These are phyloP conservation scores for Colletotrichum sp. DNA, from an alignment of 2,329 filamentous ascomycete genomes.

Conservation along the genomic window DNA sequence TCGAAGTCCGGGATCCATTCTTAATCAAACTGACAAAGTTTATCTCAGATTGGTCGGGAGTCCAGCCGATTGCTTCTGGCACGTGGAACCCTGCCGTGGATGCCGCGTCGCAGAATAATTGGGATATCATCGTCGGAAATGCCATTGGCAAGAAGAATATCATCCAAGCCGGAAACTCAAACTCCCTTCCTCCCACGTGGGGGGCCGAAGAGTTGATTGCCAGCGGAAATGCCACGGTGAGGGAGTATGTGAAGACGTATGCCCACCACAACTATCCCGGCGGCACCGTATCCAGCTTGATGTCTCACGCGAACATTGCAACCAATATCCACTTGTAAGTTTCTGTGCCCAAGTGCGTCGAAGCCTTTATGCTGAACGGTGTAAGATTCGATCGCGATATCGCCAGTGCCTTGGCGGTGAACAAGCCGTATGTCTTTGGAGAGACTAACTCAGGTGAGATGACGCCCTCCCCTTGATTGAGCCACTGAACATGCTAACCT, in stretches of 20 bases:
- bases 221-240: conserved; percentile 38
- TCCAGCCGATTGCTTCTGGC: conserved; percentile 41
- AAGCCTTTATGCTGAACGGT: conserved; percentile 22
- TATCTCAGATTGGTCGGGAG: conserved; percentile 36
- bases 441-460: conserved; percentile 54
- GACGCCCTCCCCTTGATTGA: not conserved
- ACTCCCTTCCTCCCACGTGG: conserved; percentile 39
- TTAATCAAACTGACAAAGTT: not conserved
- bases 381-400: conserved; percentile 44
- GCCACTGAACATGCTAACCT: not conserved
- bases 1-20: not conserved
- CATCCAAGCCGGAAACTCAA: conserved; percentile 47
- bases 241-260: conserved; percentile 45
- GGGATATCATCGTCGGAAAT: conserved; percentile 39
- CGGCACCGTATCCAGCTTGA: conserved; percentile 43
- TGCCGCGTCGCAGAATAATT: conserved; percentile 42
- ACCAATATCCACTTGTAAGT: conserved; percentile 29
- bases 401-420: conserved; percentile 37
- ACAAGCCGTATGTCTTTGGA: conserved; percentile 51
- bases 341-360: not conserved
- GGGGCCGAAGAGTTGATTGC: conserved; percentile 42
- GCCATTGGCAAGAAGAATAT: conserved; percentile 36
- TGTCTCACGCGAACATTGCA: conserved; percentile 47
- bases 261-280: conserved; percentile 56
- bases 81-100: conserved; percentile 41